Evolutionary conservation across 176 grass and related monocot species (phyloP).

Genomic region (Ensete ventricosum): DNA sequence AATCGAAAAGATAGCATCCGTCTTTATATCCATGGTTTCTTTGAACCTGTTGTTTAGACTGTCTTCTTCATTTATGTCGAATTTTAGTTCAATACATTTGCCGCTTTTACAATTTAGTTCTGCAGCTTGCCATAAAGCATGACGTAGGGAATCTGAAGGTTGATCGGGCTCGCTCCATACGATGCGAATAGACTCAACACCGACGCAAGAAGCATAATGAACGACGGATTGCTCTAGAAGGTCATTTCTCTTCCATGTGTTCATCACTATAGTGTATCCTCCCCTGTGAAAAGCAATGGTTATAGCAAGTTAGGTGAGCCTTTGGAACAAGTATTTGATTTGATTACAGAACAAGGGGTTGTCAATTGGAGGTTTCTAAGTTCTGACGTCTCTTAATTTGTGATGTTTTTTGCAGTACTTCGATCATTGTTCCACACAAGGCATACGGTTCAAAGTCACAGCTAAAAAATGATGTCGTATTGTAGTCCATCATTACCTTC

Average conservation of each 20-base stretch:
- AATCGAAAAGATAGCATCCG: conserved; percentile 20
- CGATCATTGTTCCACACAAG: too few species aligned
- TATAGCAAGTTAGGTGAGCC: too few species aligned
- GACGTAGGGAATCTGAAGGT: conserved; percentile 38
- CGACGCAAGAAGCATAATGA: conserved; percentile 65
- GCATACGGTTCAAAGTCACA: too few species aligned
- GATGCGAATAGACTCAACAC: conserved; percentile 53
- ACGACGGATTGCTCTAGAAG: conserved; percentile 42
- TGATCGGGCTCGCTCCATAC: conserved; percentile 80
- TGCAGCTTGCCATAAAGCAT: conserved; percentile 11
- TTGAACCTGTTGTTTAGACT: conserved; percentile 35
- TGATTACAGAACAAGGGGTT: too few species aligned
- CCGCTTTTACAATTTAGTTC: conserved; percentile 15
- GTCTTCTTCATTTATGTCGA: conserved; percentile 49
- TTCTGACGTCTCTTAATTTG: too few species aligned
- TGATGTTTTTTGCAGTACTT: too few species aligned
- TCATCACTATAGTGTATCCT: conserved; percentile 70
- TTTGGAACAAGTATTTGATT: too few species aligned
- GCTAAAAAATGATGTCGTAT: too few species aligned
- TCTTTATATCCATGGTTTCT: conserved; percentile 2
- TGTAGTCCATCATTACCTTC: too few species aligned
- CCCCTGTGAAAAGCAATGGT: conserved; percentile 2
- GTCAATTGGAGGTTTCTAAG: too few species aligned
- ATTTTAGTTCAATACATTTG: conserved; percentile 26
- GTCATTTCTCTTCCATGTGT: conserved; percentile 77